These are phyloP conservation scores for Chaetothyriales sp. DNA, from an alignment of 2,329 filamentous ascomycete species.

Conservation along the genomic window DNA sequence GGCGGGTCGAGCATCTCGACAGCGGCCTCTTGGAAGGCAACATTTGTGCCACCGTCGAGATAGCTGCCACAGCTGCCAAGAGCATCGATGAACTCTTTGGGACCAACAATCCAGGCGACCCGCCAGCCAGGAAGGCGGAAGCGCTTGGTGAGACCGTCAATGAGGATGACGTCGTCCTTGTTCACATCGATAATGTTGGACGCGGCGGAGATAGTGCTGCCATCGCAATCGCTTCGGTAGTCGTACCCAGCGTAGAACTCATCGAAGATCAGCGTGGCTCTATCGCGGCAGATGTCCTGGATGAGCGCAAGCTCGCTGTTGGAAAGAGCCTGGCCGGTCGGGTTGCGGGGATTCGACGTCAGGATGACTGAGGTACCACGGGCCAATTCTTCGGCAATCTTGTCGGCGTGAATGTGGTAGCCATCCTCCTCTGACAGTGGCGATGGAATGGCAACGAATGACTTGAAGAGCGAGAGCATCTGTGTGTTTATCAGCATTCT, in stretches of 20 bases:
- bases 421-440: slow-evolving; percentile 71
- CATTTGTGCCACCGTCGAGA: slow-evolving; percentile 85
- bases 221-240: slow-evolving; percentile 84
- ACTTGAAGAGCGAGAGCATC: slow-evolving; percentile 90
- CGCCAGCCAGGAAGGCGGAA: slow-evolving; percentile 94
- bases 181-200: slow-evolving; percentile 79
- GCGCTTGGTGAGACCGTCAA: slow-evolving; percentile 90
- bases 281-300: slow-evolving; percentile 79
- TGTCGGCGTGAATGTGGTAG: slow-evolving; percentile 86
- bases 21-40: slow-evolving; percentile 88
- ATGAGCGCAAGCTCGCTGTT: slow-evolving; percentile 79
- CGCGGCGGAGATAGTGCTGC: slow-evolving; percentile 72
- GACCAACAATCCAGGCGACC: slow-evolving; percentile 89
- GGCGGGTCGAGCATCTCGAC: slow-evolving; percentile 81
- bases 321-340: slow-evolving; percentile 72
- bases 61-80: slow-evolving; percentile 87
- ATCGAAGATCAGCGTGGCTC: slow-evolving; percentile 84
- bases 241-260: slow-evolving; percentile 97
- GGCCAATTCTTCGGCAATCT: slow-evolving; percentile 80
- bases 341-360: slow-evolving; percentile 90
- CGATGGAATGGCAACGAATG: slow-evolving; percentile 76
- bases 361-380: slow-evolving; percentile 77
- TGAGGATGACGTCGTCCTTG: slow-evolving; percentile 79
- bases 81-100: slow-evolving; percentile 90
- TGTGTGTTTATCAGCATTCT: slow-evolving; percentile 1